These are phyloP conservation scores for Phyllosticta citrichinensis DNA, from an alignment of 2,329 filamentous ascomycete species.

Conservation along the genomic window DNA sequence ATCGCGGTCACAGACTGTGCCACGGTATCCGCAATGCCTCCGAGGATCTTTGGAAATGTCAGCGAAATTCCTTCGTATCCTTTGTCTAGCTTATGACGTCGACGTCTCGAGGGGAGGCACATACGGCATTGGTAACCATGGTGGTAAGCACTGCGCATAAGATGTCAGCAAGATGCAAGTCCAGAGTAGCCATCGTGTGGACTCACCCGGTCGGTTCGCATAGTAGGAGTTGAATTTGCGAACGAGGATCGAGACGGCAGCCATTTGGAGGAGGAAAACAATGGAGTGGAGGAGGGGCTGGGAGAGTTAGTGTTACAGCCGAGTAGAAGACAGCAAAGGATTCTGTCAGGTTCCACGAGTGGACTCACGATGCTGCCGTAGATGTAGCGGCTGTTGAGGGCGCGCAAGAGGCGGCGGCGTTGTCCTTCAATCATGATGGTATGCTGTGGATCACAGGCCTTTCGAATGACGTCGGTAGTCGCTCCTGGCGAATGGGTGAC, in stretches of 20 bases:
- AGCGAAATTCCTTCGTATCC: not conserved
- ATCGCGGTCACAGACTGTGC: constrained; percentile 87
- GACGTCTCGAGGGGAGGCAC: constrained; percentile 17
- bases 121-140: constrained; percentile 94
- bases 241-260: constrained; percentile 68
- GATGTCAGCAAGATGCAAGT: not conserved
- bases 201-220: constrained; percentile 70
- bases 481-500: constrained; percentile 3
- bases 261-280: constrained; percentile 82
- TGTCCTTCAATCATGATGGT: constrained; percentile 26
- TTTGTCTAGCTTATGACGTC: not conserved
- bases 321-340: constrained; percentile 6
- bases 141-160: constrained; percentile 69
- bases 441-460: constrained; percentile 11
- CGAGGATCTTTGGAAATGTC: constrained; percentile 51
- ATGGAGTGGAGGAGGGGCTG: constrained; percentile 82
- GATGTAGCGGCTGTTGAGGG: constrained; percentile 62
- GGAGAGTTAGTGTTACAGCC: not conserved
- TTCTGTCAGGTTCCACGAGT: constrained; percentile 10
- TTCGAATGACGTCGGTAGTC: constrained; percentile 9
- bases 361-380: constrained; percentile 61
- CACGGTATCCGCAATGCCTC: constrained; percentile 91
- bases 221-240: constrained; percentile 92
- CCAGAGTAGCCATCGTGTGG: constrained; percentile 12
- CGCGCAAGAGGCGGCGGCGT: constrained; percentile 51